Evolutionary conservation across 805 yeast genomes (phyloP).

Genomic region (Lipomyces orientalis): DNA sequence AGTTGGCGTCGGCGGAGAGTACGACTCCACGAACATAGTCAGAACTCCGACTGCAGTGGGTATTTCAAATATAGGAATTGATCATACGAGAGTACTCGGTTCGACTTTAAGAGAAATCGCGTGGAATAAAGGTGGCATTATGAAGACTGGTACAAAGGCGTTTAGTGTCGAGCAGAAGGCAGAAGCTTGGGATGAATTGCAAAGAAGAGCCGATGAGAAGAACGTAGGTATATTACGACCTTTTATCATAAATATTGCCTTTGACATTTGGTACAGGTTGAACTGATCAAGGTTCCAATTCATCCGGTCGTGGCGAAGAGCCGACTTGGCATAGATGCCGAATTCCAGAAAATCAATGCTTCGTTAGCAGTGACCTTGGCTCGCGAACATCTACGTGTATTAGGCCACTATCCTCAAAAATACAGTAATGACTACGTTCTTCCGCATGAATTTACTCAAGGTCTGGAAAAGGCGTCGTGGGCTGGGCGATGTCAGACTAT

Average conservation of each 20-base stretch:
- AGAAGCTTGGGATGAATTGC: constrained; percentile 53
- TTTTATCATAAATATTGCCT: neutral
- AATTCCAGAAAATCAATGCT: constrained; percentile 84
- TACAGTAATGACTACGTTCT: constrained; percentile 24
- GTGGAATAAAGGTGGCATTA: constrained; percentile 96
- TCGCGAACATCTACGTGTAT: constrained; percentile 58
- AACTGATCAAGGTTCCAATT: constrained; percentile 45
- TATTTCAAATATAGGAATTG: constrained; percentile 85
- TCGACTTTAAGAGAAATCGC: constrained; percentile 86
- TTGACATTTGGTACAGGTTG: constrained; percentile 39
- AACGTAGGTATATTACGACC: constrained; percentile 51
- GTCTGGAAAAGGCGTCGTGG: constrained; percentile 77
- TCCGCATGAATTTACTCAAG: constrained; percentile 47
- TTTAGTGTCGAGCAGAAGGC: constrained; percentile 67
- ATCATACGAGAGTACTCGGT: constrained; percentile 87
- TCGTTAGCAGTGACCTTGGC: constrained; percentile 81
- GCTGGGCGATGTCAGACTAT: constrained; percentile 94
- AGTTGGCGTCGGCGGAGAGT: constrained; percentile 98
- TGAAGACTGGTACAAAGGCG: constrained; percentile 71
- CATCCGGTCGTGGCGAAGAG: constrained; percentile 47
- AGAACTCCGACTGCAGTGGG: constrained; percentile 83
- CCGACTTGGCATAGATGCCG: constrained; percentile 75
- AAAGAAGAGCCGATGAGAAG: constrained; percentile 72
- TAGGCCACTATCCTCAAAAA: constrained; percentile 39
- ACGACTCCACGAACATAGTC: constrained; percentile 92